Conservation (phyloP, 192 early-diverging fungal species). For the Geranomyces michiganensis region DNA sequence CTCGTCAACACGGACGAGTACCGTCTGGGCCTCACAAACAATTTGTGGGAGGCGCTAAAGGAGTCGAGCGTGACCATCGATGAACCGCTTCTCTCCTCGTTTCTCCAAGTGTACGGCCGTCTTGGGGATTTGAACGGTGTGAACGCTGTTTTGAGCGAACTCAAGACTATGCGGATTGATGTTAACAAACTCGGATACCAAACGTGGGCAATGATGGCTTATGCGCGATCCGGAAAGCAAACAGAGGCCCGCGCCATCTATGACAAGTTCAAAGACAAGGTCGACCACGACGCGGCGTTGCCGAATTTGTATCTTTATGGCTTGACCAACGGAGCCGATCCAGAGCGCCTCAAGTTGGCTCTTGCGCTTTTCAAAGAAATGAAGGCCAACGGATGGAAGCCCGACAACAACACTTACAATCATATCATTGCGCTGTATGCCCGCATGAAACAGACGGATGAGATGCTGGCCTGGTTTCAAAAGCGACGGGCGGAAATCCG, state of each 20-base stretch:
- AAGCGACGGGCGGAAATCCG: background rate
- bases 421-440: background rate
- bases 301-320: background rate
- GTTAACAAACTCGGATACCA: background rate
- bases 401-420: background rate
- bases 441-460: background rate
- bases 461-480: background rate
- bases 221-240: background rate
- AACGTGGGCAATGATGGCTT: background rate
- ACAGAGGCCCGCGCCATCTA: slow-evolving; percentile 4
- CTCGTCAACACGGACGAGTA: background rate
- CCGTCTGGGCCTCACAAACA: background rate
- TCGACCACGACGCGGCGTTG: background rate
- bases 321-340: background rate
- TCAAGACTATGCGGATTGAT: background rate
- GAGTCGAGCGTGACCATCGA: background rate
- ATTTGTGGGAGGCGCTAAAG: background rate
- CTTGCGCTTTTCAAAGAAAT: background rate
- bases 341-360: background rate
- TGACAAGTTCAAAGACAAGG: background rate
- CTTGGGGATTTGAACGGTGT: background rate
- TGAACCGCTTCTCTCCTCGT: background rate
- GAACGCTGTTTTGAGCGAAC: background rate
- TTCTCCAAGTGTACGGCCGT: background rate
- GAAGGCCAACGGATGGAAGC: background rate